Conservation (phyloP, 176 grass and related monocot species). For the Lolium rigidum region DNA sequence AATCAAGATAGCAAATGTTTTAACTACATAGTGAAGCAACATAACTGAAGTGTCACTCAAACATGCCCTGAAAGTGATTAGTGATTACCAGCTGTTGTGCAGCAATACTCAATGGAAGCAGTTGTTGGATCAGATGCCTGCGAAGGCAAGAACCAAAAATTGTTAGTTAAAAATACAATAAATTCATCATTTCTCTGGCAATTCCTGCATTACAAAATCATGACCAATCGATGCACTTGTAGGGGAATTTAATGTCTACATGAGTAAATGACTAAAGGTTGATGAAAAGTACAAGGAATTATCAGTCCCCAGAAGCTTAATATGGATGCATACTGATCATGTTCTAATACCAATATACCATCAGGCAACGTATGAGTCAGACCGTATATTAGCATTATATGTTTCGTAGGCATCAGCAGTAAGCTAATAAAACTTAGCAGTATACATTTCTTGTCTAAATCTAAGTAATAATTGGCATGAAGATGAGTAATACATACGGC, state of each 20-base stretch:
- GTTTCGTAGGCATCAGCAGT: not conserved
- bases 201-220: not conserved
- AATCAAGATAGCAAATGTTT: constrained; percentile 6
- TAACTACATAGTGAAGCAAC: not conserved
- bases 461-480: constrained; percentile 20
- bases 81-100: constrained; percentile 68
- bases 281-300: not conserved
- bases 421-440: not conserved
- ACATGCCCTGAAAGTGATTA: not conserved
- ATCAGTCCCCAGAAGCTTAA: constrained; percentile 7
- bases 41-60: not conserved
- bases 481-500: constrained; percentile 62
- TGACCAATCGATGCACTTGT: not conserved
- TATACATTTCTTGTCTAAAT: not conserved
- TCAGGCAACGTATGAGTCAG: not conserved
- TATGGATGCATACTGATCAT: not conserved
- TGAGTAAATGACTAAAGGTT: not conserved
- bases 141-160: constrained; percentile 29
- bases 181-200: not conserved
- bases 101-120: constrained; percentile 90
- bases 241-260: constrained; percentile 1
- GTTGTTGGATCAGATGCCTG: constrained; percentile 88
- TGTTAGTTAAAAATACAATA: not conserved
- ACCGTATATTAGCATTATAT: constrained; percentile 4
- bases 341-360: not conserved